Percentiles rank a stretch among this genome's conserved stretches.
Conservation (phyloP, 139 green algal genomes). For the Micromonas pusilla region DNA sequence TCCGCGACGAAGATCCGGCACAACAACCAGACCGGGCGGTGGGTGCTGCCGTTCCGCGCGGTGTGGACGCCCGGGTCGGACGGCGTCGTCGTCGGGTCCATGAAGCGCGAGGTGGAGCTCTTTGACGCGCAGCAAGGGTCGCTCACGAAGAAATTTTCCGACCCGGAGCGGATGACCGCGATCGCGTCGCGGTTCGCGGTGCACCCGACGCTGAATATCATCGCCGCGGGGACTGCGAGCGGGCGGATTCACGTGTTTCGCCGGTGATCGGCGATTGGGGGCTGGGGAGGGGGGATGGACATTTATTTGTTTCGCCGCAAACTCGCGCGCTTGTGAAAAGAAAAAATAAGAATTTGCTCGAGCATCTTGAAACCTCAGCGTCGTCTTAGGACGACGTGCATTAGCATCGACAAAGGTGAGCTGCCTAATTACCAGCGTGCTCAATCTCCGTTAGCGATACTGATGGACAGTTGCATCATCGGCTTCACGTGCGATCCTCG, state of each 20-base stretch:
- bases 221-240: slow-evolving; percentile 46
- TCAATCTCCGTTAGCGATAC: no score
- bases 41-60: slow-evolving; percentile 46
- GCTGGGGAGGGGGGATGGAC: no score
- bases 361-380: no score
- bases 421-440: no score
- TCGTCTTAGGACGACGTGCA: no score
- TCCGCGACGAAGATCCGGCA: slow-evolving; percentile 36
- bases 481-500: no score
- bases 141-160: not conserved
- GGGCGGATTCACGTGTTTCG: slow-evolving; percentile 31
- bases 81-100: slow-evolving; percentile 44
- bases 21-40: slow-evolving; percentile 61
- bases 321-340: no score
- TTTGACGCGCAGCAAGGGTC: not conserved
- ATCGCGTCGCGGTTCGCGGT: slow-evolving; percentile 44
- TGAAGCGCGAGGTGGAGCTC: slow-evolving; percentile 49
- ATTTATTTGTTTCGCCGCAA: no score
- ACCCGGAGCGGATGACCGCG: slow-evolving; percentile 48
- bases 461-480: no score
- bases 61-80: slow-evolving; percentile 37
- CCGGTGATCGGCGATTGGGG: not conserved
- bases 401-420: no score
- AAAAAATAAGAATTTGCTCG: no score
- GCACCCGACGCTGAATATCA: slow-evolving; percentile 36